These are phyloP conservation scores for Colletotrichum salicis DNA, from an alignment of 2,329 filamentous ascomycete genomes.

Conservation along the genomic window DNA sequence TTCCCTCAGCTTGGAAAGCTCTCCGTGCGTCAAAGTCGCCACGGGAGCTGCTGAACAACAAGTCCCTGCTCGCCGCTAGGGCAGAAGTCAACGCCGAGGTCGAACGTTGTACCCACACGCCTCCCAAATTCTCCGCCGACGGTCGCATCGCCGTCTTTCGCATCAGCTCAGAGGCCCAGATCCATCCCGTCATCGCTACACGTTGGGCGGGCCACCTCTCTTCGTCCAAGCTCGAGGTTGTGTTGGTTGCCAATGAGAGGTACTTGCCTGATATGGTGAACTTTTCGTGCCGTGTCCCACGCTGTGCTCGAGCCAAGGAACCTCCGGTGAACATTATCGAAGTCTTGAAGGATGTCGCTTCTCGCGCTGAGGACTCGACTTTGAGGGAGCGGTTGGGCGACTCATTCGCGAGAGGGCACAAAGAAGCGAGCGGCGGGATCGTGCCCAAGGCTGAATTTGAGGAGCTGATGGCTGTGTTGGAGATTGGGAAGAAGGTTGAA, in stretches of 20 bases:
- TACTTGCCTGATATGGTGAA: constrained; percentile 72
- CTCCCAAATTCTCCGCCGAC: constrained; percentile 72
- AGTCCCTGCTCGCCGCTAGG: constrained; percentile 62
- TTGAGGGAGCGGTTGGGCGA: constrained; percentile 64
- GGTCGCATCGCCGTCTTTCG: constrained; percentile 71
- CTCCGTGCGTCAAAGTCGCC: constrained; percentile 63
- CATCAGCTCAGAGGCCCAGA: constrained; percentile 68
- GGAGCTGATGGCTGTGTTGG: constrained; percentile 69
- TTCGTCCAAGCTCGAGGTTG: constrained; percentile 68
- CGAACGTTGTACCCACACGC: constrained; percentile 68
- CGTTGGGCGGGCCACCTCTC: constrained; percentile 72
- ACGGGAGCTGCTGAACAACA: constrained; percentile 59
- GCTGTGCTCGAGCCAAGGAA: constrained; percentile 62
- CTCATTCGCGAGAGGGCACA: constrained; percentile 74
- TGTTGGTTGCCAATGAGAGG: constrained; percentile 74
- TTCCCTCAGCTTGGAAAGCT: constrained; percentile 69
- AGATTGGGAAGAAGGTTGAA: constrained; percentile 65
- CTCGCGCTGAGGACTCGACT: constrained; percentile 49
- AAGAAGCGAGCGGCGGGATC: constrained; percentile 73
- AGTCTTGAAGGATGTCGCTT: constrained; percentile 63
- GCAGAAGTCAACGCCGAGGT: constrained; percentile 70
- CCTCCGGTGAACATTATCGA: constrained; percentile 72
- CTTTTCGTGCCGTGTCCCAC: constrained; percentile 73
- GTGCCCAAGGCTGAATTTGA: constrained; percentile 71
- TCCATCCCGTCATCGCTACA: constrained; percentile 75